These are phyloP conservation scores for Ophiostoma australiae DNA, from an alignment of 2,329 filamentous ascomycete species.

Conservation along the genomic window DNA sequence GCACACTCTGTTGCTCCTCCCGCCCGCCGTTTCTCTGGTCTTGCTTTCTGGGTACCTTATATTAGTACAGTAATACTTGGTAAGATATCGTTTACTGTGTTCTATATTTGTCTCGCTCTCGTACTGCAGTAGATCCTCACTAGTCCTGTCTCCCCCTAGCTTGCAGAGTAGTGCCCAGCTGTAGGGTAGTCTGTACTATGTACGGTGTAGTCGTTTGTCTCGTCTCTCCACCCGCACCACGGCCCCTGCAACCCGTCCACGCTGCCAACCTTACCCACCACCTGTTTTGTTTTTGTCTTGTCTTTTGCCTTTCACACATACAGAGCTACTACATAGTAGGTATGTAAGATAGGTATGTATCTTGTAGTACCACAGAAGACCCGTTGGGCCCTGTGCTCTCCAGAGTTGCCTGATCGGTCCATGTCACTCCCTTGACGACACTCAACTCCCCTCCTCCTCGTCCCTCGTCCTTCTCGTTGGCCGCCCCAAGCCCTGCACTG, in stretches of 20 bases:
- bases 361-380: background rate
- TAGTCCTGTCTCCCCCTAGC: background rate
- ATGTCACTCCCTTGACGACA: constrained; percentile 4
- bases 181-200: background rate
- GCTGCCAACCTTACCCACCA: constrained; percentile 16
- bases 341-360: too few relatives aligned
- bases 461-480: background rate
- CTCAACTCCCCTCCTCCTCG: background rate
- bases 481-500: constrained; percentile 18
- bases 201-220: background rate
- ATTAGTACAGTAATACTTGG: background rate
- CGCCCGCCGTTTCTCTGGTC: background rate
- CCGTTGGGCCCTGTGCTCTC: background rate
- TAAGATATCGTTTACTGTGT: background rate
- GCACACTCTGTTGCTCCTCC: background rate
- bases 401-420: background rate
- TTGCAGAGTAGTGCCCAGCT: background rate
- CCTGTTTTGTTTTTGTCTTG: background rate
- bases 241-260: constrained; percentile 7
- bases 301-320: background rate
- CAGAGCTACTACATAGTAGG: background rate
- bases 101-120: constrained; percentile 9
- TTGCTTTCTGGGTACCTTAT: too few relatives aligned
- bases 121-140: background rate
- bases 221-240: constrained; percentile 14